Evolutionary conservation across 192 early-diverging fungal species (phyloP).

Genomic region (Backusella circina): DNA sequence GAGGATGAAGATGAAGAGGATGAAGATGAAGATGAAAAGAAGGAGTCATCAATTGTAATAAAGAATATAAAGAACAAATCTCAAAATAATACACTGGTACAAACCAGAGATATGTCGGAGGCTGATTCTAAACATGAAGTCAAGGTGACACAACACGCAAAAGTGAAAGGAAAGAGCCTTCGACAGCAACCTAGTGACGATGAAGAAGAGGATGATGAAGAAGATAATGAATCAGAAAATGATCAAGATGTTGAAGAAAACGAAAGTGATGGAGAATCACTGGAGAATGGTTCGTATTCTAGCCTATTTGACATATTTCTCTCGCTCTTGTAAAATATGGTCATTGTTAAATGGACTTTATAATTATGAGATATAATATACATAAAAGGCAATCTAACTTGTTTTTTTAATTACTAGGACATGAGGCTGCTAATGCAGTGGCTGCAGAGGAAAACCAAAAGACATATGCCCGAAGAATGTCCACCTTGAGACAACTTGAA

Average conservation of each 20-base stretch:
- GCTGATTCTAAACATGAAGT: background rate
- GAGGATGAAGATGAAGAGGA: slow-evolving; percentile 11
- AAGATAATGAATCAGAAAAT: slow-evolving; percentile 19
- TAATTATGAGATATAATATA: background rate
- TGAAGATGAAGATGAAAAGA: background rate
- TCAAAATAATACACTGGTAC: background rate
- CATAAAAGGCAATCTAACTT: slow-evolving; percentile 8
- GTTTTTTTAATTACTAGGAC: background rate
- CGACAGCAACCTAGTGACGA: slow-evolving; percentile 18
- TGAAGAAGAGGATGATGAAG: slow-evolving; percentile 16
- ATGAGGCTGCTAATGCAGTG: background rate
- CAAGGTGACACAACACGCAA: background rate
- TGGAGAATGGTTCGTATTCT: background rate
- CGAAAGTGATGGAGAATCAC: background rate
- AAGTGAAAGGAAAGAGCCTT: background rate
- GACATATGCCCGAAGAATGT: slow-evolving; percentile 14
- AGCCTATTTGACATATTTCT: background rate
- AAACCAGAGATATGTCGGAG: background rate
- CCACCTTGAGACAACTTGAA: slow-evolving; percentile 23
- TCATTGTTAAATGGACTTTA: background rate
- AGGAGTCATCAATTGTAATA: background rate
- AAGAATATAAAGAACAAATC: background rate
- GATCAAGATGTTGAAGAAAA: background rate
- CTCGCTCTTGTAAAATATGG: background rate
- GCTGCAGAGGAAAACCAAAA: background rate